Base-by-base conservation (phyloP, 2,329 filamentous ascomycete genomes). In the Pezizomycotina sp. region DNA sequence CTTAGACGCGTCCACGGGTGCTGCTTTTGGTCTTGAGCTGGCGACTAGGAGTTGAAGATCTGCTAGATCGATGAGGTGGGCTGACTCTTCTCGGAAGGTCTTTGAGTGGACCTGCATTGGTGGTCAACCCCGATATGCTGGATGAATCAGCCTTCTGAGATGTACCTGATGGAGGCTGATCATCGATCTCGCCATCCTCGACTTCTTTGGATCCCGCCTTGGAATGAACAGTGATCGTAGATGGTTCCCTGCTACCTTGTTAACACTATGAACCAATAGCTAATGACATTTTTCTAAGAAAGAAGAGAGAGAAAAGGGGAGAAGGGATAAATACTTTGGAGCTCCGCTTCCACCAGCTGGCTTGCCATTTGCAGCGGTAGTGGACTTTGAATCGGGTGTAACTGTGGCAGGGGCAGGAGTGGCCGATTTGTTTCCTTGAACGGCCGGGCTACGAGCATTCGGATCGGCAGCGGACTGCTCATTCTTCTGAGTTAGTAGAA, bases 181-280 rank as follows among this genome's bases (percentile, higher is more conserved):
- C 49, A 16, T 51, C 49, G 21, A 51, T 49, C 33, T 51, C 49
- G 5, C 49, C 49, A 34, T 51, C 49, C 30, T 51, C 49, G 27
- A 48, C 48, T 27, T 51, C 48, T 12, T 39, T 46, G 16, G 34
- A 46, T 12, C 20, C n/a, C n/a, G 43, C 38, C 34, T 50, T 49
- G 8, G 47, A 33, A 14, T 48, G 48, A 9, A 50, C 40, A 20
- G 42, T 45, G 18, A 37, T 46, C 23, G 34, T 43, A 19, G 19
- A 34, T 31, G 32, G 36, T 34, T 26, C 26, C 25, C 32, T 32
- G 15, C 38, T 33, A 14, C 13, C 31, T 20, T 36, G 4, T 13
- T 22, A 12, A 12, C 22, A 13, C 14, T 12, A 6, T 19, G 18
- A 25, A 16, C 12, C 9, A 14, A 22, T 3, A 16, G 15, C 15